Percentiles rank a stretch among this genome's conserved stretches.
These are phyloP conservation scores for Pseudogymnoascus sp. DNA, from an alignment of 2,329 filamentous ascomycete genomes.

Conservation along the genomic window DNA sequence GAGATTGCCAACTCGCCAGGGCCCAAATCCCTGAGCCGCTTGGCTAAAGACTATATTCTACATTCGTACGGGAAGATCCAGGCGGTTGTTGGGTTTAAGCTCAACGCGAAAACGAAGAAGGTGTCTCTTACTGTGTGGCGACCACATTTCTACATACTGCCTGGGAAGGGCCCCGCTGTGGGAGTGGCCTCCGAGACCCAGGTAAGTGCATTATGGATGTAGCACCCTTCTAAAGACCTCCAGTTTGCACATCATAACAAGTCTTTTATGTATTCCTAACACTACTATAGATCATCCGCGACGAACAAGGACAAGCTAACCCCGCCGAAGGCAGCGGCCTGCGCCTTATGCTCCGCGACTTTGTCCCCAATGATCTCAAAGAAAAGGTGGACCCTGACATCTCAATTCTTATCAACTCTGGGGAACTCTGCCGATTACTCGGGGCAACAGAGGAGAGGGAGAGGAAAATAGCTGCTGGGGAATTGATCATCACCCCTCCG, in stretches of 20 bases:
- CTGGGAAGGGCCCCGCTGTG: not conserved
- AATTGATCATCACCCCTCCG: not conserved
- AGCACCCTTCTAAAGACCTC: slow-evolving; percentile 1
- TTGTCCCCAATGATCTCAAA: not conserved
- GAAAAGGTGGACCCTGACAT: not conserved
- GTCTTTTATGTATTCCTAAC: slow-evolving; percentile 19
- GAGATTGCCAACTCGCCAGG: not conserved
- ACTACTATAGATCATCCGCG: not conserved
- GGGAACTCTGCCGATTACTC: not conserved
- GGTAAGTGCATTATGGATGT: not conserved
- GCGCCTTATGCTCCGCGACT: not conserved
- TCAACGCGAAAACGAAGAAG: not conserved
- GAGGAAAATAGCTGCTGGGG: not conserved
- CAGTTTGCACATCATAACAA: not conserved
- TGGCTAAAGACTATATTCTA: not conserved
- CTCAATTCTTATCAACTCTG: not conserved
- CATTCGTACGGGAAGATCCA: not conserved
- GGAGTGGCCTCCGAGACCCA: not conserved
- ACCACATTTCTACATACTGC: not conserved
- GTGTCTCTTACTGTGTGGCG: not conserved
- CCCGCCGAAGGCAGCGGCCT: not conserved
- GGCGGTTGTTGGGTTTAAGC: not conserved
- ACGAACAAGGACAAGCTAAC: not conserved
- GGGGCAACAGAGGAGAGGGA: not conserved
- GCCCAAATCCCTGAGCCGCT: not conserved